A percentile compares a stretch with the other conserved stretches of the same genome.
Conservation (phyloP, 139 green algal genomes). For the Axilococcus clingmanii region DNA sequence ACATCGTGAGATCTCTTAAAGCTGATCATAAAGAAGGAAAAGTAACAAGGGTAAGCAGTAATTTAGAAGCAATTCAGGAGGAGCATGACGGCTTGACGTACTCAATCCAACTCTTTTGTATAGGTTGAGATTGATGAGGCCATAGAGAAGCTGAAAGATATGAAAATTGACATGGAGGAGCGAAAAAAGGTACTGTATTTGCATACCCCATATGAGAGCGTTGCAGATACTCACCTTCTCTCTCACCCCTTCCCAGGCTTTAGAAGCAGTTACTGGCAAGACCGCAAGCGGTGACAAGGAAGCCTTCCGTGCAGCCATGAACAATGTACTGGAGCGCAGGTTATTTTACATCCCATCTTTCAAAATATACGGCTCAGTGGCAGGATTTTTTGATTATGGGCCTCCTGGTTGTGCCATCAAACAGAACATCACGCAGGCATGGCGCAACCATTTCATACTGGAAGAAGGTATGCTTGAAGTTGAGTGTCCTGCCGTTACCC, state of each 20-base stretch:
- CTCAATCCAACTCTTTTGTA: not conserved
- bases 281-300: constrained; percentile 57
- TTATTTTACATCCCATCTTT: constrained; percentile 97
- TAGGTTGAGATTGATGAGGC: constrained; percentile 71
- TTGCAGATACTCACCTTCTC: not conserved
- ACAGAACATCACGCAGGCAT: constrained; percentile 82
- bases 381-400: constrained; percentile 97
- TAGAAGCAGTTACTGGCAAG: constrained; percentile 51
- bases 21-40: constrained; percentile 70
- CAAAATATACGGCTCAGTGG: constrained; percentile 95
- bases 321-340: constrained; percentile 71
- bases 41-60: constrained; percentile 46
- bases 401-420: constrained; percentile 95
- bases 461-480: constrained; percentile 98
- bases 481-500: constrained; percentile 96
- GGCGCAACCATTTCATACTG: constrained; percentile 94
- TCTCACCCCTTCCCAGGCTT: constrained; percentile 35
- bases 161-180: constrained; percentile 69
- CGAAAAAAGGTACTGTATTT: constrained; percentile 46
- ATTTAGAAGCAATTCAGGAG: not conserved
- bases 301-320: constrained; percentile 63
- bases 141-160: constrained; percentile 73
- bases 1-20: constrained; percentile 84
- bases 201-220: not conserved
- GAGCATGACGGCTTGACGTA: too few relatives aligned